Evolutionary conservation across 345 rosid species (phyloP).

Genomic region (Excoecaria cochinchinensis): DNA sequence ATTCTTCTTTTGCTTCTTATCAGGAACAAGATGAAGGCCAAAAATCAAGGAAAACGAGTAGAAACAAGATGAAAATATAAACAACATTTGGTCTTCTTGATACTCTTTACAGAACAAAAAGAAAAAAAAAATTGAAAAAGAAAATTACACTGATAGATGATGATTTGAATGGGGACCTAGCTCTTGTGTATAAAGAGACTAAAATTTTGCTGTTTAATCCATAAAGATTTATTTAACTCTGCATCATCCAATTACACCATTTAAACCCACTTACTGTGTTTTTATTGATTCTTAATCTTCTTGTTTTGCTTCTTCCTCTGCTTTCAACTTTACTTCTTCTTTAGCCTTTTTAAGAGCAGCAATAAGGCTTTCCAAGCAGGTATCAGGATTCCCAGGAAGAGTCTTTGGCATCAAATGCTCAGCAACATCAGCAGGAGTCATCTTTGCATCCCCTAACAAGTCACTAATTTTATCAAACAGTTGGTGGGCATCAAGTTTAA

Average conservation of each 20-base stretch:
- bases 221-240: no score
- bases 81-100: no score
- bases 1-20: no score
- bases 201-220: neutral
- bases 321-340: conserved; percentile 16
- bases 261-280: no score
- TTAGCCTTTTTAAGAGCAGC: conserved; percentile 31
- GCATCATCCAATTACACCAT: neutral
- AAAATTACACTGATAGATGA: no score
- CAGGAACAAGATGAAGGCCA: no score
- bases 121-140: no score
- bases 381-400: conserved; percentile 20
- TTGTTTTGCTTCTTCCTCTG: neutral
- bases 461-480: conserved; percentile 7
- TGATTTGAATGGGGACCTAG: no score
- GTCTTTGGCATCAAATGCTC: conserved; percentile 45
- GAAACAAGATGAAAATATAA: no score
- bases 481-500: neutral
- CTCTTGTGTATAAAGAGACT: no score
- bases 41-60: no score
- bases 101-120: no score
- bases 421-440: conserved; percentile 38
- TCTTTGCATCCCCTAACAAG: neutral
- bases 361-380: conserved; percentile 35
- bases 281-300: neutral